These are phyloP conservation scores for Ramularia endophylla DNA, from an alignment of 2,329 filamentous ascomycete genomes.

Conservation along the genomic window DNA sequence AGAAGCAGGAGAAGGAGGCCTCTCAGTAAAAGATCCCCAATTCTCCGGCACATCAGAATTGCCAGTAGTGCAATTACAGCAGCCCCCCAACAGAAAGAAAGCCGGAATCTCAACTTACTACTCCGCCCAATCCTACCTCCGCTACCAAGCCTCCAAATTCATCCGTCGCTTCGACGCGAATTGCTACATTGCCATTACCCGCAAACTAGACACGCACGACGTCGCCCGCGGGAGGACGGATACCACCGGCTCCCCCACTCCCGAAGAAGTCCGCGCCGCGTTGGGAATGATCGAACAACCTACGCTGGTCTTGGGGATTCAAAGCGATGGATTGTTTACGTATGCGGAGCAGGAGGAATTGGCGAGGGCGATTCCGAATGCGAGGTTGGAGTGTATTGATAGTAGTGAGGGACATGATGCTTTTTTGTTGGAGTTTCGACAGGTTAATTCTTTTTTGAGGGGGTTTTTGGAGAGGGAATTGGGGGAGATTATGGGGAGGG, in stretches of 20 bases:
- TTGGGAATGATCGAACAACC: slow-evolving; percentile 81
- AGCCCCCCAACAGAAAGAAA: slow-evolving; percentile 34
- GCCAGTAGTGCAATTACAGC: slow-evolving; percentile 23
- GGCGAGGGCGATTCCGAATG: slow-evolving; percentile 71
- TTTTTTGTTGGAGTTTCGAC: slow-evolving; percentile 93
- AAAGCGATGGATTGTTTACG: slow-evolving; percentile 92
- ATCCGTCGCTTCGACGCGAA: slow-evolving; percentile 97
- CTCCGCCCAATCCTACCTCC: slow-evolving; percentile 93
- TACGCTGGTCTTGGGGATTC: slow-evolving; percentile 84
- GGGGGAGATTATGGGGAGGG: slow-evolving; percentile 75
- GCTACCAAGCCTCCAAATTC: slow-evolving; percentile 95
- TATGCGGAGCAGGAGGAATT: slow-evolving; percentile 95
- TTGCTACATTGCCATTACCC: slow-evolving; percentile 97
- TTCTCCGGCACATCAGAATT: slow-evolving; percentile 39
- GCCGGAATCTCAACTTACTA: slow-evolving; percentile 77
- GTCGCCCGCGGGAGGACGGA: slow-evolving; percentile 40
- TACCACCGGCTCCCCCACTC: slow-evolving; percentile 36
- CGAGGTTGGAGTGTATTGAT: slow-evolving; percentile 78
- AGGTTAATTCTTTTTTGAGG: slow-evolving; percentile 84
- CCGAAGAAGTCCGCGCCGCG: slow-evolving; percentile 58
- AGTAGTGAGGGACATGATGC: slow-evolving; percentile 95
- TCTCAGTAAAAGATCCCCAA: slow-evolving; percentile 38
- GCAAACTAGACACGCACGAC: slow-evolving; percentile 96
- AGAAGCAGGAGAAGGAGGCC: slow-evolving; percentile 5
- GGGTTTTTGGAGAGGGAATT: slow-evolving; percentile 76